Evolutionary conservation across 176 grass and related monocot genomes (phyloP), one percentile per base, ranked within the genome.

Genomic region (Triticum timopheevii): DNA sequence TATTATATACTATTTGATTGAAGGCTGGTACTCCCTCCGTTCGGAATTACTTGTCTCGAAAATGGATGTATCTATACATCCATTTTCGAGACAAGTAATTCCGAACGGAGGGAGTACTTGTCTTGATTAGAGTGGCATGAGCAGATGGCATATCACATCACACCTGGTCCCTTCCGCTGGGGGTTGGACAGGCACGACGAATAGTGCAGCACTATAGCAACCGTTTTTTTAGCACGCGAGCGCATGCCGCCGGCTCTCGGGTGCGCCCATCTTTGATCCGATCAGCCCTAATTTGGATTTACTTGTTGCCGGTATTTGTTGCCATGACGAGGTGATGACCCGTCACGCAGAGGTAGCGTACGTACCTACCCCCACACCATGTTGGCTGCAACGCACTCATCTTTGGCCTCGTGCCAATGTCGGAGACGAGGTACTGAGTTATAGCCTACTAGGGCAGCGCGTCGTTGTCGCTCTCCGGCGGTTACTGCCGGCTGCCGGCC

Each of bases 51-150:
- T n/a, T n/a, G n/a, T n/a, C n/a, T n/a, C n/a, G n/a, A n/a, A n/a
- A n/a, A n/a, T n/a, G n/a, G n/a, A n/a, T n/a, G n/a, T n/a, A n/a
- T n/a, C n/a, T n/a, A n/a, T n/a, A n/a, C n/a, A n/a, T n/a, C n/a
- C n/a, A n/a, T n/a, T n/a, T n/a, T n/a, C n/a, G n/a, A n/a, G n/a
- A n/a, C n/a, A n/a, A n/a, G n/a, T n/a, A n/a, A n/a, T n/a, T n/a
- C n/a, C n/a, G n/a, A n/a, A n/a, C n/a, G n/a, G n/a, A n/a, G n/a
- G n/a, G n/a, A n/a, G n/a, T n/a, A n/a, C 6, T 73, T 45, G 70
- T 73, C 38, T 73, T 73, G 36, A 73, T 73, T 73, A 45, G 70
- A 45, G 70, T 73, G 70, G 70, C 70, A 24, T 12, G 23, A 58
- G 54, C 69, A 23, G 69, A 72, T 72, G 20, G 69, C 10, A 3